Evolutionary conservation across 129 eudicot genomes (phyloP), one percentile per base, ranked within the genome.

Genomic region (Artemisia annua): DNA sequence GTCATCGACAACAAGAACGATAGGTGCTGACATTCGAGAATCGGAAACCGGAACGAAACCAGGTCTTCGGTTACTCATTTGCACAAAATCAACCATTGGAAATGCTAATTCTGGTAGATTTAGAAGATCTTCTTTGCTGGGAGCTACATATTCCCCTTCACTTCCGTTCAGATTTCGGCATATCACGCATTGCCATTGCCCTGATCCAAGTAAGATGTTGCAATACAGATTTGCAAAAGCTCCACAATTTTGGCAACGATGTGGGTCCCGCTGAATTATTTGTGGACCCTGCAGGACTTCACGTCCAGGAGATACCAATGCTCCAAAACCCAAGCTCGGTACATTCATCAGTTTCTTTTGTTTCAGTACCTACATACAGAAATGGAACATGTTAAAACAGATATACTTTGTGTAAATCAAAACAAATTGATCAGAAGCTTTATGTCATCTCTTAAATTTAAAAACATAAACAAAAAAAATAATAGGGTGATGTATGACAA

Each of bases 141-240:
- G 57, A 44, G 99, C 96, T 19, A 90, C 77, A 69, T 90, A 94
- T 81, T 88, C 96, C 35, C 99, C 99, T 74, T 94, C 96, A 74
- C 96, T 88, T 39, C 94, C 96, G 69, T 94, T 94, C 60, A 94
- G 62, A 50, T 86, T 90, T 17, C 94, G 79, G 72, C 99, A 94
- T 77, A 94, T 80, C 15, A 90, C 88, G 64, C 99, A 94, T 73
- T 94, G 99, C 97, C 99, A 94, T 78, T 94, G 97, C 28, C 99
- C 99, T 61, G 99, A 94, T 56, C 92, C 97, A 28, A 84, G 79
- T 63, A 94, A 82, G 32, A 94, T 83, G 71, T 94, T 94, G 86
- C 97, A 88, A 75, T 87, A 86, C 13, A 85, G 83, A 73, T 90
- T 94, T 60, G 97, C 84, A 78, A 87, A 94, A 43, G 97, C 91